Evolutionary conservation across 139 green algal species (phyloP), one percentile per base, ranked within the genome.

Genomic region (Nannochloris sp.): DNA sequence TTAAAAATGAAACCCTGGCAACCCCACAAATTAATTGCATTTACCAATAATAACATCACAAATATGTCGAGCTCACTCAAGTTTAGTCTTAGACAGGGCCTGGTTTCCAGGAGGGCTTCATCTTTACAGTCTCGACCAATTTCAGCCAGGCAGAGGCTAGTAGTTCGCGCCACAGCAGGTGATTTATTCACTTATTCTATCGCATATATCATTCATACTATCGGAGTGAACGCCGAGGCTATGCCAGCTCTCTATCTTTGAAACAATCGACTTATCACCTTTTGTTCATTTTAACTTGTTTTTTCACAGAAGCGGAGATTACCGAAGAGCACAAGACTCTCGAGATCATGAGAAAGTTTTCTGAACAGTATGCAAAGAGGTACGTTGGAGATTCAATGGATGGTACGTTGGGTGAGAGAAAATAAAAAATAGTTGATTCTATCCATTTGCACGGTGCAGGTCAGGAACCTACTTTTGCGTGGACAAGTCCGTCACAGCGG

Each of bases 291-390:
- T n/a, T n/a, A n/a, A n/a, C n/a, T n/a, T n/a, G n/a, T n/a, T n/a
- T n/a, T n/a, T n/a, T n/a, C n/a, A 12, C 37, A 45, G 37, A 45
- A 45, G 9, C 10, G 10, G 48, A 59, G 10, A 10, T 59, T 9
- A 10, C 48, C 6, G 6, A 9, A 13, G 61, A 68, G 14, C 47
- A 36, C 4, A 88, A 86, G 39, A 80, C 68, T 54, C 70, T 97
- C 37, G 92, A 99, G 70, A 72, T 93, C 2, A 99, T 99, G 94
- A 70, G 94, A 15, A 97, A 96, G 67, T 99, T 99, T 48, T 95
- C 87, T 1, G 94, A 99, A 76, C 90, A 97, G 78, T 99, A 99
- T 77, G 94, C 94, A 5, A 89, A 92, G 61, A 79, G 82, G 85
- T 95, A 64, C 10, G 36, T 29, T 15, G 24, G 9, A 38, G 24